Percentiles rank a stretch among this genome's conserved stretches.
phyloP scores from a whole-genome alignment of 2,329 filamentous ascomycete species.

The Botrytis tulipae region DNA sequence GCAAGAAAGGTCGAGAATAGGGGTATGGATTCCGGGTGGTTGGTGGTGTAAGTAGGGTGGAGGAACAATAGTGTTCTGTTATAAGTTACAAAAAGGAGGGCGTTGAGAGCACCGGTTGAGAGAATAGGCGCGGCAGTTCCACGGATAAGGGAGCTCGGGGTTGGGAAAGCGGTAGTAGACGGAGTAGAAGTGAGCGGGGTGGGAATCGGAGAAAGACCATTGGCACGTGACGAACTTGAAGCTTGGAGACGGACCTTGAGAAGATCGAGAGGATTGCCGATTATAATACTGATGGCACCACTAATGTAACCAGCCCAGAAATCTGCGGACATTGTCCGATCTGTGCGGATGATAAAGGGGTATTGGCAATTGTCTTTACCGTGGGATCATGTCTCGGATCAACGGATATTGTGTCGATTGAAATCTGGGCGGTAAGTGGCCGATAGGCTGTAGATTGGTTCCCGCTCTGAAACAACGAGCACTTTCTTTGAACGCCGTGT shows the following conservation, averaged over 20 bases:
- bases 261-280: slow-evolving; percentile 83
- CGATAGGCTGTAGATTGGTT: background rate
- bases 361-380: background rate
- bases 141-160: slow-evolving; percentile 46
- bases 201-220: background rate
- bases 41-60: slow-evolving; percentile 41
- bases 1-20: slow-evolving; percentile 73
- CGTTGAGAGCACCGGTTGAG: slow-evolving; percentile 88
- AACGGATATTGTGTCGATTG: background rate
- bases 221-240: slow-evolving; percentile 36
- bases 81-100: slow-evolving; percentile 85
- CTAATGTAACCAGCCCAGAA: slow-evolving; percentile 94
- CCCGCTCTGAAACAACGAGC: background rate
- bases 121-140: slow-evolving; percentile 83
- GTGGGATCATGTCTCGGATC: slow-evolving; percentile 6
- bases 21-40: slow-evolving; percentile 33
- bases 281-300: slow-evolving; percentile 79
- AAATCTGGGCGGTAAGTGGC: background rate
- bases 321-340: slow-evolving; percentile 53
- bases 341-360: background rate
- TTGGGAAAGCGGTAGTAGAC: slow-evolving; percentile 40
- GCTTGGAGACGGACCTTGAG: slow-evolving; percentile 82
- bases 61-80: slow-evolving; percentile 75
- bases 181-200: slow-evolving; percentile 25
- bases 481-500: background rate